phyloP scores from a whole-genome alignment of 1,139 yeast species.

The Arxiozyma bovina region DNA sequence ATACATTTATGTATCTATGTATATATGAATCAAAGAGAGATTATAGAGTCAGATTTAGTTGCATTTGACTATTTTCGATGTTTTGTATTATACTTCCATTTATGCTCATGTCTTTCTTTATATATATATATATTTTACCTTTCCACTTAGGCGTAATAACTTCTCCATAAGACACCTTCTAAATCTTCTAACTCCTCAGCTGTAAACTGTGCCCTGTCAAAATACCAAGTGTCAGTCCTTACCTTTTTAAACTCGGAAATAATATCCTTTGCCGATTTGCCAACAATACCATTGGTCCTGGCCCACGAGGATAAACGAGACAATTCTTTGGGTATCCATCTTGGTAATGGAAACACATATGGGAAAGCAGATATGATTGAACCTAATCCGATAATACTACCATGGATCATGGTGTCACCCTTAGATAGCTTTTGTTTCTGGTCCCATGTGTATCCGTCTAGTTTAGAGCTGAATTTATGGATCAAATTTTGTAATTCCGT shows the following conservation, averaged over 20 bases:
- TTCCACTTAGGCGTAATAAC: conserved; percentile 60
- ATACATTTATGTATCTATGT: too few species aligned
- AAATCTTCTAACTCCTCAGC: conserved; percentile 78
- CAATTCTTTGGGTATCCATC: conserved; percentile 75
- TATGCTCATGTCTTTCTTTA: not conserved
- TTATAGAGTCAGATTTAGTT: too few species aligned
- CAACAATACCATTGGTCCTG: conserved; percentile 45
- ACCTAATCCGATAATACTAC: conserved; percentile 84
- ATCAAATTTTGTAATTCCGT: conserved; percentile 34
- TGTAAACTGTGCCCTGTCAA: conserved; percentile 69
- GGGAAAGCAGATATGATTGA: conserved; percentile 66
- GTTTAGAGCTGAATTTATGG: conserved; percentile 28
- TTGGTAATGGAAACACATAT: conserved; percentile 82
- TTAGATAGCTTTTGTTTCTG: conserved; percentile 34
- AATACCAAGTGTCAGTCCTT: conserved; percentile 93
- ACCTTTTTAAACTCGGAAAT: conserved; percentile 82
- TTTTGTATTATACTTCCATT: not conserved
- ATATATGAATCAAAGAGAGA: too few species aligned
- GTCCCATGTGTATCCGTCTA: conserved; percentile 13
- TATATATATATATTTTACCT: too few species aligned
- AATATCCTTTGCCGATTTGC: conserved; percentile 60
- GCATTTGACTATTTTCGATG: too few species aligned
- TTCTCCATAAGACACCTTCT: conserved; percentile 90
- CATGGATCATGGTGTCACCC: conserved; percentile 39
- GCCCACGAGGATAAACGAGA: conserved; percentile 61